Evolutionary conservation across 2,329 filamentous ascomycete species (phyloP).

Genomic region (Pseudogymnoascus sp.): DNA sequence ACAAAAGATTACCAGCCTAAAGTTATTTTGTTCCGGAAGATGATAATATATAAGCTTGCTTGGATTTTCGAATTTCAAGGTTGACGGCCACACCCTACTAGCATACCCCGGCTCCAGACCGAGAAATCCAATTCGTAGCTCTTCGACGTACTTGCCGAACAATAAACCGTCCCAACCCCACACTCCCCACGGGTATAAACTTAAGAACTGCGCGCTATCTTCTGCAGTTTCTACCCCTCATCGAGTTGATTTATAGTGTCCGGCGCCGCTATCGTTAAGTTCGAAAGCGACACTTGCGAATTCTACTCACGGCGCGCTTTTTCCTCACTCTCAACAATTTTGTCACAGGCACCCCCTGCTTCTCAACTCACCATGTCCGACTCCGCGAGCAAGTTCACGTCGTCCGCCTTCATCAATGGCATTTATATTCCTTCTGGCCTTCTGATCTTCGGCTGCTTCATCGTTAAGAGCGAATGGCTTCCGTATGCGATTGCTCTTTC

Average conservation of each 20-base stretch:
- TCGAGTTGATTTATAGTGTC: neutral
- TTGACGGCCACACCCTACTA: neutral
- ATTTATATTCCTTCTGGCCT: slow-evolving; percentile 79
- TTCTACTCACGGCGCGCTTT: neutral
- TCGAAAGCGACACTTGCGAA: neutral
- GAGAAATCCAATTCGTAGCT: slow-evolving; percentile 6
- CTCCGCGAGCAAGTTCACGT: slow-evolving; percentile 19
- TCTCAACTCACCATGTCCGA: slow-evolving; percentile 3
- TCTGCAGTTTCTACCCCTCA: slow-evolving; percentile 1
- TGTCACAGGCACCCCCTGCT: neutral
- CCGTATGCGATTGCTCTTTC: slow-evolving; percentile 64
- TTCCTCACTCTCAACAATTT: neutral
- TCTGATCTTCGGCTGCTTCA: slow-evolving; percentile 65
- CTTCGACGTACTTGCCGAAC: neutral
- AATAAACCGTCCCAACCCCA: neutral
- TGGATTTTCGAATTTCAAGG: neutral
- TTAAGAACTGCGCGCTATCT: neutral
- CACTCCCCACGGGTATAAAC: neutral
- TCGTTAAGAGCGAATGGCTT: slow-evolving; percentile 72
- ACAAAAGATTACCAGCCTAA: neutral
- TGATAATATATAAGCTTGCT: neutral
- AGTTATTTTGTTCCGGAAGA: neutral
- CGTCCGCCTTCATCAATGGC: slow-evolving; percentile 65
- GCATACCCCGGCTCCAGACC: slow-evolving; percentile 5
- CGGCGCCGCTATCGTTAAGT: neutral